These are phyloP conservation scores for Quercus variabilis DNA, from an alignment of 306 rosid genomes.

Conservation along the genomic window DNA sequence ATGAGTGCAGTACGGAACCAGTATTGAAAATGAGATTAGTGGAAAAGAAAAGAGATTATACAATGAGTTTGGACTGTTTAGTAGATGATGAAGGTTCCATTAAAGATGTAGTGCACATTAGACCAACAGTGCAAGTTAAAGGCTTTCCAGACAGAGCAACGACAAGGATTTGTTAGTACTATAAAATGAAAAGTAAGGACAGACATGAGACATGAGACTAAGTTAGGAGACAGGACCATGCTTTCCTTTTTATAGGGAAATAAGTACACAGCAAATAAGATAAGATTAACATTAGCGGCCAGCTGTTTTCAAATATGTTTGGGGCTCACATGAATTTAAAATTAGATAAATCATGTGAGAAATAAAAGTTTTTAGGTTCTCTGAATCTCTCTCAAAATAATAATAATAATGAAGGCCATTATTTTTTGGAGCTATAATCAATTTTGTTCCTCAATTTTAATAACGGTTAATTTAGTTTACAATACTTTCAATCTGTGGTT, in stretches of 20 bases:
- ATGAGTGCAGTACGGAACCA: constrained; percentile 5
- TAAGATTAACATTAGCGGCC: too few relatives aligned
- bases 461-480: too few relatives aligned
- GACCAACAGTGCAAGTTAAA: constrained; percentile 26
- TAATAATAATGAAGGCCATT: rapidly evolving
- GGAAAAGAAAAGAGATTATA: constrained; percentile 3
- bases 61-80: constrained; percentile 22
- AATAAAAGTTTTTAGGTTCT: too few relatives aligned
- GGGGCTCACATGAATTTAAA: too few relatives aligned
- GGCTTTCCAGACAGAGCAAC: neutral
- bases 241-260: too few relatives aligned
- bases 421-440: too few relatives aligned
- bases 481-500: rapidly evolving
- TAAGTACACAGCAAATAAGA: too few relatives aligned
- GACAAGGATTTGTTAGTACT: neutral
- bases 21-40: constrained; percentile 7
- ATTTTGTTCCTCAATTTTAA: too few relatives aligned
- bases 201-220: neutral
- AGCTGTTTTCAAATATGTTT: too few relatives aligned
- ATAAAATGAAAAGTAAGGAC: neutral
- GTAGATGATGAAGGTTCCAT: constrained; percentile 43
- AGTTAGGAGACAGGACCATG: too few relatives aligned
- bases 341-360: too few relatives aligned
- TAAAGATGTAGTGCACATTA: constrained; percentile 40
- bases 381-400: too few relatives aligned